Evolutionary conservation across 208 protist genomes (phyloP).

Genomic region (Herpetomonas tarakana): DNA sequence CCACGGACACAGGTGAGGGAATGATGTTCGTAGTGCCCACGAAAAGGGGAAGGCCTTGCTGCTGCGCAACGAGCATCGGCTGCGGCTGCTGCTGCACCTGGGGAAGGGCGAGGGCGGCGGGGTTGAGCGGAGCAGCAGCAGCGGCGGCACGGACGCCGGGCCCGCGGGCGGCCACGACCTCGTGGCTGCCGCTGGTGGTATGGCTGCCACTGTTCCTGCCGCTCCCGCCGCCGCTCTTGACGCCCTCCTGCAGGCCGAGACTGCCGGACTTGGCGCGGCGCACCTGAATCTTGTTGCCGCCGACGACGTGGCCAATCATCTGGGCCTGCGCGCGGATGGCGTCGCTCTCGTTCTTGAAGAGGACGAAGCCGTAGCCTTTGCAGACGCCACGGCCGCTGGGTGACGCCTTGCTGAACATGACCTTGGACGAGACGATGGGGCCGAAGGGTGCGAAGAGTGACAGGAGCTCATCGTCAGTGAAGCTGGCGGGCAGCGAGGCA

Average conservation of each 20-base stretch:
- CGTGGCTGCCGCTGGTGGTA: too few species aligned
- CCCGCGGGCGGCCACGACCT: too few species aligned
- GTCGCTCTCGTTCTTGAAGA: constrained; percentile 36
- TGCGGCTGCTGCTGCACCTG: constrained; percentile 1
- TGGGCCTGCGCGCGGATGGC: constrained; percentile 41
- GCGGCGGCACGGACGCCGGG: too few species aligned
- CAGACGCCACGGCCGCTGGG: constrained; percentile 20
- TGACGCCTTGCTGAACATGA: constrained; percentile 63
- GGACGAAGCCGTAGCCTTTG: constrained; percentile 79
- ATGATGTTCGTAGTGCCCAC: too few species aligned
- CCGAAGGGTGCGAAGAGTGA: constrained; percentile 63
- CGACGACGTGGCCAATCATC: constrained; percentile 40
- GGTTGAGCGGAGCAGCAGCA: not conserved
- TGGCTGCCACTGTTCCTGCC: not conserved
- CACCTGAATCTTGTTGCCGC: constrained; percentile 62
- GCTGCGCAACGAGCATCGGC: constrained; percentile 5
- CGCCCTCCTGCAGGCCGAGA: constrained; percentile 28
- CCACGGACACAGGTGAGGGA: not conserved
- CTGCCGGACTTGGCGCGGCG: constrained; percentile 55
- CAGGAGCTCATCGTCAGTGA: constrained; percentile 58
- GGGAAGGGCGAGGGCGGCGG: not conserved
- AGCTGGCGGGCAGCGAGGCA: constrained; percentile 59
- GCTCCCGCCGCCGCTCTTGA: constrained; percentile 2
- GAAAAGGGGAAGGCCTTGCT: not conserved
- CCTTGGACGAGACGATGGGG: constrained; percentile 47